Evolutionary conservation across 2,329 filamentous ascomycete species (phyloP), one percentile per base, ranked within the genome.

Genomic region (Ambrosiella xylebori): DNA sequence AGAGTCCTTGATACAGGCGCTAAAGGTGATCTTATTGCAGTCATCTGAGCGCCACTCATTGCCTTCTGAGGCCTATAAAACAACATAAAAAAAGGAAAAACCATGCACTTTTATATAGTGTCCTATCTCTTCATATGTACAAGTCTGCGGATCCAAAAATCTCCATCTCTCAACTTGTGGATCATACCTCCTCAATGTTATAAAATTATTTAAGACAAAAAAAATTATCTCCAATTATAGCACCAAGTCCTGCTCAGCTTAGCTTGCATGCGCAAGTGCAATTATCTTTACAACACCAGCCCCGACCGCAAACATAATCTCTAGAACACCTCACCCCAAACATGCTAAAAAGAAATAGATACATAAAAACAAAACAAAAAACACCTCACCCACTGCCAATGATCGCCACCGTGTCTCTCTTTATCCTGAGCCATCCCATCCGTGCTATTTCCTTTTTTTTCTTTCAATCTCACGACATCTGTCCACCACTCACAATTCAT

Each of bases 1-100:
- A 27, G 27, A 27, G 27, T 3, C 27, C 27, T 27, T 27, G 27
- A 3, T 27, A 27, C 27, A 27, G 27, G 27, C 27, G 27, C 27
- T 27, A 41, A 51, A 51, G 47, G 27, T 54, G 15, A 52, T 54
- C 56, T 54, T 54, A 54, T 55, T n/a, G 37, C 50, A 37, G 57
- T 53, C 57, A 58, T 19, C 15, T 58, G 41, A 47, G 41, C 51
- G 41, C 36, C 49, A 17, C 47, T 44, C 37, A 47, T 47, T 58
- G 51, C 44, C 52, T 50, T 37, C 40, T 35, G 11, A 37, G 39
- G 27, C 53, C 36, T n/a, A 19, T 8, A 13, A 40, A 35, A 40
- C 41, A 27, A 51, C 27, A 19, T 27, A 8, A 49, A 49, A 49
- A 27, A 49, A 49, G 13, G 11, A 49, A 19, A 49, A n/a, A 49